Evolutionary conservation across 371 early-diverging fungal species (phyloP).

Genomic region (Mucor mucedo): DNA sequence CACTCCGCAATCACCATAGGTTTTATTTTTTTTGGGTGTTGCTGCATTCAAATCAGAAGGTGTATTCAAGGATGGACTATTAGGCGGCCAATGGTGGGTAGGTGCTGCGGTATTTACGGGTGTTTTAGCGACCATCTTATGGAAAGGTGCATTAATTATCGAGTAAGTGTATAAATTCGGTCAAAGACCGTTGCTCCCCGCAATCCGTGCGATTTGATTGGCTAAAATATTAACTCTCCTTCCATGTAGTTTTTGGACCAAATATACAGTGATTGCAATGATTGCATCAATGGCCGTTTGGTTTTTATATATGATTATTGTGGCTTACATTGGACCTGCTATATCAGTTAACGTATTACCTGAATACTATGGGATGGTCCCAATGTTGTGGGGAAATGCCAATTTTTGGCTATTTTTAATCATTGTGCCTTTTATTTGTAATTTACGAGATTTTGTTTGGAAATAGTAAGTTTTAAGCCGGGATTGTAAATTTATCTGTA

Average conservation of each 20-base stretch:
- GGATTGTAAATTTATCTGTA: neutral
- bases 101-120: slow-evolving; percentile 81
- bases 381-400: slow-evolving; percentile 72
- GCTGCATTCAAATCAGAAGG: slow-evolving; percentile 66
- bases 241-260: slow-evolving; percentile 73
- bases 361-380: slow-evolving; percentile 84
- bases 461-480: slow-evolving; percentile 76
- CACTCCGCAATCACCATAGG: slow-evolving; percentile 26
- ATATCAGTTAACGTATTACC: slow-evolving; percentile 62
- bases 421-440: slow-evolving; percentile 81
- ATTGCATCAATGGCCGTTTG: slow-evolving; percentile 87
- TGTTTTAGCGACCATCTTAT: slow-evolving; percentile 79
- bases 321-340: slow-evolving; percentile 79
- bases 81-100: slow-evolving; percentile 80
- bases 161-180: slow-evolving; percentile 55
- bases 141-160: slow-evolving; percentile 84
- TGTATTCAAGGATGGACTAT: slow-evolving; percentile 63
- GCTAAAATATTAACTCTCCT: slow-evolving; percentile 1
- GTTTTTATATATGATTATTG: slow-evolving; percentile 85
- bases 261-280: slow-evolving; percentile 80
- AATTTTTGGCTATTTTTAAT: slow-evolving; percentile 89
- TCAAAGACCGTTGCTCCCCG: slow-evolving; percentile 18
- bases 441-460: slow-evolving; percentile 88
- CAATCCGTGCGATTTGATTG: slow-evolving; percentile 13
- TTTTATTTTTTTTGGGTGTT: slow-evolving; percentile 68